Evolutionary conservation across 2,329 filamentous ascomycete genomes (phyloP).

Genomic region (Alternaria conjuncta): DNA sequence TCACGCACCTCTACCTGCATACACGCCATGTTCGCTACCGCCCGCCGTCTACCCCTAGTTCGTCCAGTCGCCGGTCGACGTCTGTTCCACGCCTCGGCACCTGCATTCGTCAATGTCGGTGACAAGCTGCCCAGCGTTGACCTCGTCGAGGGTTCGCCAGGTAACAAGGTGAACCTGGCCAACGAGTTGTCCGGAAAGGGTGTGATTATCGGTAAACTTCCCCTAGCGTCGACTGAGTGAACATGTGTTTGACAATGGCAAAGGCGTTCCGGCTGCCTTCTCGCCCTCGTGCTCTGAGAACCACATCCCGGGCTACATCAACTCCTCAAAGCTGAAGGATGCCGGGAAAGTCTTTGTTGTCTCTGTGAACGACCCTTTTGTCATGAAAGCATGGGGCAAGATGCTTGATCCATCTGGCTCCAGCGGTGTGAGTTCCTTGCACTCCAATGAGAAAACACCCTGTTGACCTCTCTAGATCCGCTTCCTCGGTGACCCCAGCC

Average conservation of each 20-base stretch:
- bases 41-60: constrained; percentile 37
- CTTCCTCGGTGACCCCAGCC: constrained; percentile 83
- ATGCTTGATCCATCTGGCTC: constrained; percentile 75
- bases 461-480: constrained; percentile 68
- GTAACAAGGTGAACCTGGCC: constrained; percentile 87
- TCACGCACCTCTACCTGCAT: constrained; percentile 14
- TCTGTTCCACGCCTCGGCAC: constrained; percentile 69
- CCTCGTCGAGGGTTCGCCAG: constrained; percentile 83
- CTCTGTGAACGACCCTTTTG: constrained; percentile 92
- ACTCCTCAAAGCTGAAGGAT: constrained; percentile 75
- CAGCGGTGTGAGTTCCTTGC: constrained; percentile 70
- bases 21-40: constrained; percentile 32
- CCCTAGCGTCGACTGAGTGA: constrained; percentile 6
- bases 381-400: constrained; percentile 90
- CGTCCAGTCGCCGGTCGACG: constrained; percentile 29
- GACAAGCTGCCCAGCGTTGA: constrained; percentile 80
- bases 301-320: constrained; percentile 88
- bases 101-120: constrained; percentile 73
- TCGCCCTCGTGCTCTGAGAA: constrained; percentile 67
- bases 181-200: constrained; percentile 77
- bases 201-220: constrained; percentile 67
- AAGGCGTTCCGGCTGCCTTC: constrained; percentile 53
- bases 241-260: constrained; percentile 9
- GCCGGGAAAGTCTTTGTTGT: constrained; percentile 89
- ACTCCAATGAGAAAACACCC: not conserved